phyloP scores from a whole-genome alignment of 2,329 filamentous ascomycete species.

The Zymoseptoria crescenta region DNA sequence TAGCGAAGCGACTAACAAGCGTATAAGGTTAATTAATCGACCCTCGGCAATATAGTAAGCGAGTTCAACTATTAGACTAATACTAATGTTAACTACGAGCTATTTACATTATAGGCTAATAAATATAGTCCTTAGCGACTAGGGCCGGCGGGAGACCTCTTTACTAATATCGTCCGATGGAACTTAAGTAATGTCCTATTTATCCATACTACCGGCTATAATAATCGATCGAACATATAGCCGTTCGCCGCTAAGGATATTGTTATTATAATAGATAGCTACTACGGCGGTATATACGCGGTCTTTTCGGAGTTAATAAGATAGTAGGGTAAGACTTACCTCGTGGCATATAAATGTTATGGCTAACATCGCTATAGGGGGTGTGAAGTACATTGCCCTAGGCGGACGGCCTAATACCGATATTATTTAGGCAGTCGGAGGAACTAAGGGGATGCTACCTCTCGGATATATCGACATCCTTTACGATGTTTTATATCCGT shows the following conservation, averaged over 20 bases:
- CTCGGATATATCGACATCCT: slow-evolving; percentile 20
- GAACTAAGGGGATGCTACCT: slow-evolving; percentile 37
- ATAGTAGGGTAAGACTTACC: slow-evolving; percentile 24
- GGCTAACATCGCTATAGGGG: slow-evolving; percentile 16
- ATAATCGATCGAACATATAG: slow-evolving; percentile 39
- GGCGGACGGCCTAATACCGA: slow-evolving; percentile 36
- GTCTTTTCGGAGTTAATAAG: slow-evolving; percentile 41
- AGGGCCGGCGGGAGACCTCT: slow-evolving; percentile 43
- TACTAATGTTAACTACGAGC: slow-evolving; percentile 41
- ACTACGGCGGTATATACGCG: slow-evolving; percentile 41
- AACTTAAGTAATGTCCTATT: slow-evolving; percentile 38
- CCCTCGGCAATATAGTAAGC: slow-evolving; percentile 33
- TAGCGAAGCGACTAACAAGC: slow-evolving; percentile 15
- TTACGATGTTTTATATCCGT: slow-evolving; percentile 13
- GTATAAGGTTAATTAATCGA: slow-evolving; percentile 32
- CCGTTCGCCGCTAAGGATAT: slow-evolving; percentile 53
- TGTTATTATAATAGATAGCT: slow-evolving; percentile 42
- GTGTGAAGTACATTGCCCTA: slow-evolving; percentile 36
- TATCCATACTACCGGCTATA: slow-evolving; percentile 39
- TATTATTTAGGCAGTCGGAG: slow-evolving; percentile 39
- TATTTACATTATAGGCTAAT: slow-evolving; percentile 40
- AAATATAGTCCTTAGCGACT: slow-evolving; percentile 38
- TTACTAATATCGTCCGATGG: slow-evolving; percentile 51
- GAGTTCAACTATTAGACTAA: slow-evolving; percentile 43
- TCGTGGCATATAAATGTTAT: neutral